phyloP scores from a whole-genome alignment of 192 early-diverging fungal species.

The Podila verticillata region DNA sequence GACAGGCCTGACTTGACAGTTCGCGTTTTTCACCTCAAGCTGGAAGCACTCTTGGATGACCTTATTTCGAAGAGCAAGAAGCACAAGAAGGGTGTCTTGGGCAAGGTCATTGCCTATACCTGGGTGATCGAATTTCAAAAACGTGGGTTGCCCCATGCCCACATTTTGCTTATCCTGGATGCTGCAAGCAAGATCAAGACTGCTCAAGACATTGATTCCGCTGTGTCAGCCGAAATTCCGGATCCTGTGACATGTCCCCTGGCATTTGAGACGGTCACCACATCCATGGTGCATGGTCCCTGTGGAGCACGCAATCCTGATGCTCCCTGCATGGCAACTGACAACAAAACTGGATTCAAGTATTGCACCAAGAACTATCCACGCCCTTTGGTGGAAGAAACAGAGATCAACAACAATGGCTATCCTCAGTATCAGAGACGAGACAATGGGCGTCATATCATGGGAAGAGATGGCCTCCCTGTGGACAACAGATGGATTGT shows the following conservation, averaged over 20 bases:
- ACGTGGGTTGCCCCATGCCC: conserved; percentile 30
- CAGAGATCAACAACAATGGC: conserved; percentile 29
- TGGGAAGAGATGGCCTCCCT: neutral
- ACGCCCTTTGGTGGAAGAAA: neutral
- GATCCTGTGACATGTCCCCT: neutral
- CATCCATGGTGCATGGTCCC: conserved; percentile 33
- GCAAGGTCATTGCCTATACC: conserved; percentile 12
- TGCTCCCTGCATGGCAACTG: neutral
- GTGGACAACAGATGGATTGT: conserved; percentile 49
- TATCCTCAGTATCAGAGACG: conserved; percentile 36
- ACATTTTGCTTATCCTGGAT: conserved; percentile 20
- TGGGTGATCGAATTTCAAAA: conserved; percentile 42
- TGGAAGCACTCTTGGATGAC: conserved; percentile 29
- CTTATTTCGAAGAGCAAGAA: conserved; percentile 10
- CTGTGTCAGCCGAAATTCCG: conserved; percentile 27
- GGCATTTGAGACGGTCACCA: conserved; percentile 10
- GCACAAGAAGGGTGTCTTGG: neutral
- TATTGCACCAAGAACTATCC: conserved; percentile 46
- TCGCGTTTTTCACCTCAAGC: conserved; percentile 34
- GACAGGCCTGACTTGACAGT: conserved; percentile 27
- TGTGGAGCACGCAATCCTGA: conserved; percentile 1
- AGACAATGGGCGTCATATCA: neutral
- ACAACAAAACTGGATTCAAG: neutral
- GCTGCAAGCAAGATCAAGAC: neutral
- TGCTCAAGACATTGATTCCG: conserved; percentile 2